A percentile compares a stretch with the other conserved stretches of the same genome.
These are phyloP conservation scores for Dryadomyces sulphureus DNA, from an alignment of 2,329 filamentous ascomycete species.

Conservation along the genomic window DNA sequence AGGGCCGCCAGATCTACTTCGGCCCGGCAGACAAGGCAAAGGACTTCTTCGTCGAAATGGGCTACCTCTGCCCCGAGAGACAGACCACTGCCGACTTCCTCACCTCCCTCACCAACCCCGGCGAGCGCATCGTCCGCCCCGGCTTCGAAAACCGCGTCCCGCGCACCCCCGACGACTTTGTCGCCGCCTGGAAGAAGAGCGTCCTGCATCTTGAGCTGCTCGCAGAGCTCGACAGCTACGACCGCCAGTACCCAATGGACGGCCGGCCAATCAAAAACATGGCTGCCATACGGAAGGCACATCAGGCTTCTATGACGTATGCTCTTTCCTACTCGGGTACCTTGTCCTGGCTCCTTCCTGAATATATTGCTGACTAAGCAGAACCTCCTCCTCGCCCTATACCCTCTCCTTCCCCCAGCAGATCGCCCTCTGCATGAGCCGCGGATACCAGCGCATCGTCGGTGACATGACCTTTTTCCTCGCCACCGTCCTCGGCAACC, in stretches of 20 bases:
- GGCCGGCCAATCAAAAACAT: slow-evolving; percentile 39
- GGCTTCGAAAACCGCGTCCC: slow-evolving; percentile 44
- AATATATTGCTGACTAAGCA: slow-evolving; percentile 73
- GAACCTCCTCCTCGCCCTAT: slow-evolving; percentile 64
- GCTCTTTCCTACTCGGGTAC: slow-evolving; percentile 28
- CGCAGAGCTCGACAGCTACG: slow-evolving; percentile 38
- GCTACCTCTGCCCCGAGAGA: slow-evolving; percentile 42
- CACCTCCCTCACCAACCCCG: slow-evolving; percentile 60
- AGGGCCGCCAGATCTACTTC: slow-evolving; percentile 51
- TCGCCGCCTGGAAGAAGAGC: slow-evolving; percentile 40
- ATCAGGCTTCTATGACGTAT: slow-evolving; percentile 49
- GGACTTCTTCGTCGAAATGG: slow-evolving; percentile 51
- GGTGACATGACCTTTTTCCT: slow-evolving; percentile 64
- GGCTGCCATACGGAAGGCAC: slow-evolving; percentile 33
- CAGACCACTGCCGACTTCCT: slow-evolving; percentile 67
- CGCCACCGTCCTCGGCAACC: slow-evolving; percentile 55
- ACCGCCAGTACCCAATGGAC: slow-evolving; percentile 34
- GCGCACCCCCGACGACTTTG: slow-evolving; percentile 47
- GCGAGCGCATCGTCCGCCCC: slow-evolving; percentile 51
- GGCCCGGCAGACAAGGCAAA: slow-evolving; percentile 46
- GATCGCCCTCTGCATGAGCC: slow-evolving; percentile 60
- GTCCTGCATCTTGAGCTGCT: slow-evolving; percentile 32
- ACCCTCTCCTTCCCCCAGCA: slow-evolving; percentile 67
- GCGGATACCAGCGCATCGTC: slow-evolving; percentile 61
- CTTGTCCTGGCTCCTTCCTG: slow-evolving; percentile 45